A percentile compares a stretch with the other conserved stretches of the same genome.
phyloP scores from a whole-genome alignment of 2,329 filamentous ascomycete species.

The Cladosporium sp. region DNA sequence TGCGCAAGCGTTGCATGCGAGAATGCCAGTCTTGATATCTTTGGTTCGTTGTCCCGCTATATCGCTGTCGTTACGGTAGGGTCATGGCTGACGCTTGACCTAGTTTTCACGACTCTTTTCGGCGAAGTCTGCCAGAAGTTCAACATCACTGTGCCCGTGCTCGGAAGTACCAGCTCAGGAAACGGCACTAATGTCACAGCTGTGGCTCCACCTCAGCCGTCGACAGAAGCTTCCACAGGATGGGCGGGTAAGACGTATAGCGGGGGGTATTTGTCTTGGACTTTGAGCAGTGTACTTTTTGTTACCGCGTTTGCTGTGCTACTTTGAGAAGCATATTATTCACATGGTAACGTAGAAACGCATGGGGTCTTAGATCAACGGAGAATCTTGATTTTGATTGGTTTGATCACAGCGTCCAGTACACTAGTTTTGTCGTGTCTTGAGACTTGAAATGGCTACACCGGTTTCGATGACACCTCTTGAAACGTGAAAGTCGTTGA shows the following conservation, averaged over 20 bases:
- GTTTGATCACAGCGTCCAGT: not conserved
- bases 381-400: not conserved
- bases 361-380: not conserved
- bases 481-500: not conserved
- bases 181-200: slow-evolving; percentile 24
- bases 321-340: not conserved
- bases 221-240: not conserved
- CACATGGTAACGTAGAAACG: not conserved
- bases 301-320: not conserved
- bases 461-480: not conserved
- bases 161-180: slow-evolving; percentile 23
- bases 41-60: too few species aligned
- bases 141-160: slow-evolving; percentile 25
- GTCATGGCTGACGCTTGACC: not conserved
- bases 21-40: slow-evolving; percentile 22
- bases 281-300: not conserved
- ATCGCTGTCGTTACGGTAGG: too few species aligned
- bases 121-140: slow-evolving; percentile 25
- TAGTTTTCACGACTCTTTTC: slow-evolving; percentile 26
- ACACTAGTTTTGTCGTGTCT: not conserved
- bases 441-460: too few species aligned
- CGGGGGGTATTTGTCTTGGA: too few species aligned
- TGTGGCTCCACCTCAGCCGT: not conserved
- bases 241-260: too few species aligned
- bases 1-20: slow-evolving; percentile 24